Conservation (phyloP, 1,284 basidiomycete genomes). For the Microbotryum scabiosae region DNA sequence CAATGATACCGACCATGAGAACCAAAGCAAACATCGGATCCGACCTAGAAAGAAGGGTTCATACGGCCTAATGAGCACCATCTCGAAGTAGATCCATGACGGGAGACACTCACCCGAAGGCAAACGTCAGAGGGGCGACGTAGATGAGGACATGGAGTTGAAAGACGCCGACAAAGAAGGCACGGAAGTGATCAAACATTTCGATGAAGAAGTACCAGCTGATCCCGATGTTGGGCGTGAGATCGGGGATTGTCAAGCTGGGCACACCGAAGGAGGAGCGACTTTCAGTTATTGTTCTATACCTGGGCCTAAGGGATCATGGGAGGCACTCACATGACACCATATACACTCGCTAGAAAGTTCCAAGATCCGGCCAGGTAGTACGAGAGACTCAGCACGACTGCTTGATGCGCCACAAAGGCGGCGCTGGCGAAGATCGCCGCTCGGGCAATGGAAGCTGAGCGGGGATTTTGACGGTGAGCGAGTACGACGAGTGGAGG, state of each 20-base stretch:
- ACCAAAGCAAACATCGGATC: conserved; percentile 76
- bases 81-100: neutral
- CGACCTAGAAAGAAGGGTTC: conserved; percentile 39
- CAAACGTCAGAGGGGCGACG: conserved; percentile 67
- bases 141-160: conserved; percentile 80
- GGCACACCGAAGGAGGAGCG: neutral
- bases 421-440: conserved; percentile 3
- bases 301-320: neutral
- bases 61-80: neutral
- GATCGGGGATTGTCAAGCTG: conserved; percentile 65
- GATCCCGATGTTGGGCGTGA: conserved; percentile 86
- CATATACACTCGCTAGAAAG: conserved; percentile 62
- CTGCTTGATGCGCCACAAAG: conserved; percentile 20
- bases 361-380: conserved; percentile 31
- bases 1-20: conserved; percentile 65
- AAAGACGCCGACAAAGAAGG: conserved; percentile 94
- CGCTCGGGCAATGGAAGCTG: neutral
- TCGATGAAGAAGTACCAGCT: conserved; percentile 99
- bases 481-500: conserved; percentile 57
- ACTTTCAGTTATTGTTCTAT: neutral
- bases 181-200: conserved; percentile 96
- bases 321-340: conserved; percentile 57
- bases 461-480: conserved; percentile 16
- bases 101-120: conserved; percentile 10
- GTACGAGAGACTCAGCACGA: conserved; percentile 20